Conservation (phyloP, 495 filamentous ascomycete genomes). For the Xylaria acuta region DNA sequence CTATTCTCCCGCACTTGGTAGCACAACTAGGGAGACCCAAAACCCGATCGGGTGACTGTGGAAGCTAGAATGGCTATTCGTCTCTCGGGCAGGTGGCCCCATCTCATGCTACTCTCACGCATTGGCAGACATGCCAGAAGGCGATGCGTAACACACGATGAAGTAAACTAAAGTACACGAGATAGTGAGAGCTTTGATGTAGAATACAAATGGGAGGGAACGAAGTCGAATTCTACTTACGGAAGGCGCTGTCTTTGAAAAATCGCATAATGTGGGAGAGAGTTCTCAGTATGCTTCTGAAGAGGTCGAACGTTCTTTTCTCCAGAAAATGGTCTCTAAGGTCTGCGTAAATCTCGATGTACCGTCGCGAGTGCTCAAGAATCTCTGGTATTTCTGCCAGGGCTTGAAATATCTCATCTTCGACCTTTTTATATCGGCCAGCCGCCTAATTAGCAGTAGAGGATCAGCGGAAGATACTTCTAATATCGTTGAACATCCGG, state of each 20-base stretch:
- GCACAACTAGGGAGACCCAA: not conserved
- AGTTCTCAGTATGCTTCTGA: slow-evolving; percentile 11
- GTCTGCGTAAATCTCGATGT: slow-evolving; percentile 19
- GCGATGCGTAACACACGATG: not conserved
- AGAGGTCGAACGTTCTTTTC: slow-evolving; percentile 16
- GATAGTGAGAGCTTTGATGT: not conserved
- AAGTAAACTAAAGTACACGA: not conserved
- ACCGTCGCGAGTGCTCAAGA: slow-evolving; percentile 6
- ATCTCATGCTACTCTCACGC: not conserved
- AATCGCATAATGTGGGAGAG: slow-evolving; percentile 21
- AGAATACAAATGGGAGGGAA: not conserved
- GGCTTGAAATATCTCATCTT: slow-evolving; percentile 20
- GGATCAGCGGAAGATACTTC: not conserved
- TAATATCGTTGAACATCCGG: not conserved
- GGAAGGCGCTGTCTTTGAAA: slow-evolving; percentile 16
- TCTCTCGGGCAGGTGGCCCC: not conserved
- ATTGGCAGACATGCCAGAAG: not conserved
- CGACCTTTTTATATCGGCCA: slow-evolving; percentile 16
- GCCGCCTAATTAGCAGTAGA: not conserved
- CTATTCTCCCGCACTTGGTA: not conserved
- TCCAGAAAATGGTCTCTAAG: not conserved
- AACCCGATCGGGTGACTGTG: no score
- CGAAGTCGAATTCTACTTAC: not conserved
- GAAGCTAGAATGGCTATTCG: not conserved
- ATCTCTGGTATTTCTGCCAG: slow-evolving; percentile 15